A percentile compares a stretch with the other conserved stretches of the same genome.
phyloP scores from a whole-genome alignment of 768 basidiomycete genomes.

The Trametes elegans region DNA sequence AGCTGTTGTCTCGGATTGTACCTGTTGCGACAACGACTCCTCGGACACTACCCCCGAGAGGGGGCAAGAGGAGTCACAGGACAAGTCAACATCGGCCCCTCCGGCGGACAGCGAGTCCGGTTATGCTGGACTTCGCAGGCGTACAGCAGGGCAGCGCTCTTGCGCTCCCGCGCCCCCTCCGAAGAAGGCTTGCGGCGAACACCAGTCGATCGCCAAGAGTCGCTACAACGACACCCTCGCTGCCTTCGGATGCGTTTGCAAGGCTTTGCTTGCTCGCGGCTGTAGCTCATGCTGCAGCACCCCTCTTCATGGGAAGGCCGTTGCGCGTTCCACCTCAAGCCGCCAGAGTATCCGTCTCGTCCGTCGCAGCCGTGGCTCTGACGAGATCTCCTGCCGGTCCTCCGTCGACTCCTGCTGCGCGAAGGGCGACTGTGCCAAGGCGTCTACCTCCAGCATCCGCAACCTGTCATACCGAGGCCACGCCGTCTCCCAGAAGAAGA shows the following conservation, averaged over 20 bases:
- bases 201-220: constrained; percentile 24
- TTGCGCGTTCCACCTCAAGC: constrained; percentile 1
- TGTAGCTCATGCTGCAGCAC: constrained; percentile 27
- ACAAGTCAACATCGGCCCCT: background rate
- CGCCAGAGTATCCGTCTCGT: constrained; percentile 1
- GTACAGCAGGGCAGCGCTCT: constrained; percentile 1
- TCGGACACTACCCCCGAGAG: background rate
- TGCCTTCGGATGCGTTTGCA: constrained; percentile 31
- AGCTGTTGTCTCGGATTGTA: constrained; percentile 1
- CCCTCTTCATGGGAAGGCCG: background rate
- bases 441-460: constrained; percentile 6
- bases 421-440: constrained; percentile 14
- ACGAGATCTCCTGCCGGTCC: constrained; percentile 3
- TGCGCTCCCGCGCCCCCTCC: constrained; percentile 7
- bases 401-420: constrained; percentile 24
- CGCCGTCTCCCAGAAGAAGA: no score
- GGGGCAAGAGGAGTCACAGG: background rate
- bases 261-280: constrained; percentile 27
- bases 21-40: background rate
- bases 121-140: constrained; percentile 25
- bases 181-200: constrained; percentile 27
- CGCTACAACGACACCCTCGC: constrained; percentile 29
- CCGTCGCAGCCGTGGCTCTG: background rate
- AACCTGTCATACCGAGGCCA: constrained; percentile 9
- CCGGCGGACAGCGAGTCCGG: no score